These are phyloP conservation scores for Schwanniomyces yamadae DNA, from an alignment of 805 yeast genomes.

Conservation along the genomic window DNA sequence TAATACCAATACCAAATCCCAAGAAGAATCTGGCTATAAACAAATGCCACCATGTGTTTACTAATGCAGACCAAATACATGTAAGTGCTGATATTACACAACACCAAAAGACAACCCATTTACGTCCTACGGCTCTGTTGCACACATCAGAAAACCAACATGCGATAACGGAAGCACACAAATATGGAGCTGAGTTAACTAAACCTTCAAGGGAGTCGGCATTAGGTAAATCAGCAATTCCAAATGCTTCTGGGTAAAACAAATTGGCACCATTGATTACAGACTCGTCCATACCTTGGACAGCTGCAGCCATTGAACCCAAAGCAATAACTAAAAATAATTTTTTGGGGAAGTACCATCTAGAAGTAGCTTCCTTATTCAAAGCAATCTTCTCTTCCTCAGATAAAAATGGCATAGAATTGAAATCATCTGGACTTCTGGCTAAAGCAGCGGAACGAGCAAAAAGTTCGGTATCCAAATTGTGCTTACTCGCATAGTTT, in stretches of 20 bases:
- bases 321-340: constrained; percentile 54
- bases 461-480: constrained; percentile 57
- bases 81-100: constrained; percentile 58
- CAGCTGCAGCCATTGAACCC: constrained; percentile 68
- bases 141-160: constrained; percentile 60
- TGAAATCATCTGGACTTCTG: constrained; percentile 54
- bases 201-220: constrained; percentile 57
- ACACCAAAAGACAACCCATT: constrained; percentile 59
- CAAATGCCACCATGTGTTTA: constrained; percentile 59
- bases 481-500: constrained; percentile 57
- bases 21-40: constrained; percentile 55
- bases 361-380: constrained; percentile 45
- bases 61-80: constrained; percentile 68
- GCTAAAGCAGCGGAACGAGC: constrained; percentile 62
- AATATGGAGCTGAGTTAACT: constrained; percentile 64
- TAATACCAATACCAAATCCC: constrained; percentile 67
- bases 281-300: constrained; percentile 76
- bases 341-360: constrained; percentile 47
- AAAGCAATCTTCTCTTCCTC: constrained; percentile 48
- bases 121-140: constrained; percentile 55
- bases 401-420: constrained; percentile 51
- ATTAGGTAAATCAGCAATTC: constrained; percentile 40
- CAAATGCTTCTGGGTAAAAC: constrained; percentile 56
- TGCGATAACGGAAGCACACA: constrained; percentile 54
- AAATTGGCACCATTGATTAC: constrained; percentile 67